phyloP scores from a whole-genome alignment of 2,329 filamentous ascomycete genomes.

The Basipetospora sp. region DNA sequence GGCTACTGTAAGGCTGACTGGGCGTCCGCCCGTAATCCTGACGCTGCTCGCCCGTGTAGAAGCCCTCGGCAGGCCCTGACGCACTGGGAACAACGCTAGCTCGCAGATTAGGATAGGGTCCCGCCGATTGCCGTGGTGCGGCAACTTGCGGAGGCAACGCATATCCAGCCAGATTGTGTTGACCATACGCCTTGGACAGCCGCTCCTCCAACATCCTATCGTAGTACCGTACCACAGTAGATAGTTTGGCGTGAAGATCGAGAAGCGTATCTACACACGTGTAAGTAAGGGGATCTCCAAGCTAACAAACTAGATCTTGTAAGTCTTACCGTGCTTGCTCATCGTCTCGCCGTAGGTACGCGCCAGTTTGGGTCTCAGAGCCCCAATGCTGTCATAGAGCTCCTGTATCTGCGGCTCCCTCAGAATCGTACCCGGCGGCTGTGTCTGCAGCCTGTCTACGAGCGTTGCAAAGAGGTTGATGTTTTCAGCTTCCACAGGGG shows the following conservation, averaged over 20 bases:
- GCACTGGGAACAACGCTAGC: conserved; percentile 30
- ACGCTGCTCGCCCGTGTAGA: conserved; percentile 56
- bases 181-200: conserved; percentile 79
- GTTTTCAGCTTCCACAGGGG: conserved; percentile 85
- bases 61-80: conserved; percentile 55
- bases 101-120: conserved; percentile 58
- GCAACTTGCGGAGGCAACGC: conserved; percentile 28
- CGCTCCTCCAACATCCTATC: conserved; percentile 96
- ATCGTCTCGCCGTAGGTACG: conserved; percentile 96
- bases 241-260: conserved; percentile 86
- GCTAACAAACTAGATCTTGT: neutral
- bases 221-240: conserved; percentile 92
- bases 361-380: conserved; percentile 80
- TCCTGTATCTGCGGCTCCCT: conserved; percentile 96
- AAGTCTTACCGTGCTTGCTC: conserved; percentile 79
- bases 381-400: conserved; percentile 92
- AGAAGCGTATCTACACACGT: conserved; percentile 60
- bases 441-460: conserved; percentile 85
- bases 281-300: neutral
- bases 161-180: conserved; percentile 58
- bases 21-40: conserved; percentile 38
- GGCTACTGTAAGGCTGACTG: conserved; percentile 23
- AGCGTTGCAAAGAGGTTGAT: conserved; percentile 91
- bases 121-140: conserved; percentile 33
- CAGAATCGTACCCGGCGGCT: conserved; percentile 89